Conservation (phyloP, 1,139 yeast species). For the Candida frijolesensis region DNA sequence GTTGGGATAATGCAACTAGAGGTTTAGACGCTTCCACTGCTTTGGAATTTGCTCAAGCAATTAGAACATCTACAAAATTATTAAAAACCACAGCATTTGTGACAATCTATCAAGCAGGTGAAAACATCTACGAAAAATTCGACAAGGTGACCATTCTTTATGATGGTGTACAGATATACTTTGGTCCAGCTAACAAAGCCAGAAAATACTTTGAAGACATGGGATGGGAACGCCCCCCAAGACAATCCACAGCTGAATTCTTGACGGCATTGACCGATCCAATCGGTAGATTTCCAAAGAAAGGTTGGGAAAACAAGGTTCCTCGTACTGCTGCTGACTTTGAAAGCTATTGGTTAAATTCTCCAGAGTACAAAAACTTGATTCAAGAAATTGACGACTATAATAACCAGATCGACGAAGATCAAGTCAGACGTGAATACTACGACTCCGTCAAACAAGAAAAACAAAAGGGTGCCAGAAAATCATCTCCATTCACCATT, state of each 20-base stretch:
- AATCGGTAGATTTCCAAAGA: constrained; percentile 41
- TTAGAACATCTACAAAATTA: constrained; percentile 61
- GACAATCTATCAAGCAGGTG: constrained; percentile 69
- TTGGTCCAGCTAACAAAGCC: constrained; percentile 57
- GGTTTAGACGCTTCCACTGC: constrained; percentile 79
- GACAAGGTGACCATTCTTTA: constrained; percentile 67
- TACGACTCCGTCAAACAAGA: constrained; percentile 40
- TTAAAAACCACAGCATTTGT: constrained; percentile 59
- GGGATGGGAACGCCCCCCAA: constrained; percentile 63
- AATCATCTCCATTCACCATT: constrained; percentile 47
- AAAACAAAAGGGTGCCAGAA: constrained; percentile 44
- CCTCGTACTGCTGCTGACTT: constrained; percentile 63
- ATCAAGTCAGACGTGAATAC: constrained; percentile 39
- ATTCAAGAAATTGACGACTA: constrained; percentile 45
- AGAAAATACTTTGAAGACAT: constrained; percentile 56
- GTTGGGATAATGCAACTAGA: constrained; percentile 83
- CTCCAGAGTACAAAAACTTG: constrained; percentile 48
- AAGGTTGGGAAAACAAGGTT: constrained; percentile 54
- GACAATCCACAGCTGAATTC: constrained; percentile 69
- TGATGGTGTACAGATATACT: constrained; percentile 59
- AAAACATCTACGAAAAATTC: constrained; percentile 60
- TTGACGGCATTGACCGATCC: constrained; percentile 72
- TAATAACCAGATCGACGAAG: constrained; percentile 32
- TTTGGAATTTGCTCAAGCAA: constrained; percentile 62
- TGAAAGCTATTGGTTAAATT: constrained; percentile 54